phyloP scores from a whole-genome alignment of 768 basidiomycete species.

The Podaxis rugospora region DNA sequence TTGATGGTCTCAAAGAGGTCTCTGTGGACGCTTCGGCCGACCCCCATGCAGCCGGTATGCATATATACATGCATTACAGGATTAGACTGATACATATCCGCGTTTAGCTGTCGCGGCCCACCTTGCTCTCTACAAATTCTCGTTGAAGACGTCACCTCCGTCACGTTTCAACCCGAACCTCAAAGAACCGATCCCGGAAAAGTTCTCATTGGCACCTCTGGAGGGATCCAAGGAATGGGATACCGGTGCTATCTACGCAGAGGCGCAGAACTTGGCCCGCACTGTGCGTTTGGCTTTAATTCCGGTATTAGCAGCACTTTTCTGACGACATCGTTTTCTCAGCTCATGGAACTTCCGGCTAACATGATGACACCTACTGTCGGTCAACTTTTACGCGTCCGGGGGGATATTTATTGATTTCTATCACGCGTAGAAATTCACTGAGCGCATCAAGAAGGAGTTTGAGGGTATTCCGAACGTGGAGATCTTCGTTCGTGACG shows the following conservation, averaged over 20 bases:
- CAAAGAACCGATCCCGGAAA: constrained; percentile 44
- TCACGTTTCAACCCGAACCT: constrained; percentile 63
- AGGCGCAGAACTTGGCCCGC: constrained; percentile 76
- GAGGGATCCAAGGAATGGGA: constrained; percentile 60
- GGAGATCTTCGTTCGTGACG: constrained; percentile 65
- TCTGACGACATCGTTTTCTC: constrained; percentile 7
- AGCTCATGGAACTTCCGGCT: constrained; percentile 83
- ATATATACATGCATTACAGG: constrained; percentile 15
- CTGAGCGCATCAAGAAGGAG: constrained; percentile 62
- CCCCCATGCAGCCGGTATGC: constrained; percentile 73
- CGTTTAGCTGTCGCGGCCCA: constrained; percentile 70
- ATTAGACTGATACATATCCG: background rate
- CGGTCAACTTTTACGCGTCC: constrained; percentile 15
- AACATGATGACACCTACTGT: constrained; percentile 86
- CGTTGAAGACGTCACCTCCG: constrained; percentile 69
- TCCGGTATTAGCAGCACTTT: background rate
- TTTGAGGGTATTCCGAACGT: constrained; percentile 66
- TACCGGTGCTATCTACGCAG: constrained; percentile 65
- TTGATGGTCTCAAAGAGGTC: constrained; percentile 61
- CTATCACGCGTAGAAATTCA: constrained; percentile 46
- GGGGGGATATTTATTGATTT: background rate
- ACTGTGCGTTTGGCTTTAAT: constrained; percentile 41
- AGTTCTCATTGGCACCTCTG: constrained; percentile 44
- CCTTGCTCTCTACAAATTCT: constrained; percentile 71
- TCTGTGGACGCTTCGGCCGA: constrained; percentile 60